Percentiles rank a stretch among this genome's conserved stretches.
These are phyloP conservation scores for Porcisia hertigi DNA, from an alignment of 208 protist species.

Conservation along the genomic window DNA sequence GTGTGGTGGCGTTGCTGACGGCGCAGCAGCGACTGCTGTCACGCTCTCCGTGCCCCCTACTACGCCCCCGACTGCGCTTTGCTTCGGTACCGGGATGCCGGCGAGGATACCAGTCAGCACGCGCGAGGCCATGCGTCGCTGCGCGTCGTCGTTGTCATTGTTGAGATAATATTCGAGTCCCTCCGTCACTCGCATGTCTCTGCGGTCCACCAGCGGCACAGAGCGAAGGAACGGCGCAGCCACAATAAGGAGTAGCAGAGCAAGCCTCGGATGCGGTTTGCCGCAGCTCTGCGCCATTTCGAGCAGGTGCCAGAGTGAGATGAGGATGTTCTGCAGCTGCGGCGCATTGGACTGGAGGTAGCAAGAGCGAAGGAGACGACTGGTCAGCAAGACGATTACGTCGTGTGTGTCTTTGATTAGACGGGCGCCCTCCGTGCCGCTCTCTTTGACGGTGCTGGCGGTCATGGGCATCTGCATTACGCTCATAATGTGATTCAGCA, in stretches of 20 bases:
- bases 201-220: slow-evolving; percentile 58
- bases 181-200: slow-evolving; percentile 35
- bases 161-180: slow-evolving; percentile 39
- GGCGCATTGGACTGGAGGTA: slow-evolving; percentile 58
- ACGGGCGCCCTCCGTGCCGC: slow-evolving; percentile 13
- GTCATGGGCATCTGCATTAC: slow-evolving; percentile 26
- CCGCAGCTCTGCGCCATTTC: slow-evolving; percentile 10
- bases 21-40: neutral
- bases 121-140: slow-evolving; percentile 45
- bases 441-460: neutral
- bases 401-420: slow-evolving; percentile 30
- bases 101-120: slow-evolving; percentile 55
- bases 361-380: slow-evolving; percentile 36
- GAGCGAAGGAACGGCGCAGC: slow-evolving; percentile 76
- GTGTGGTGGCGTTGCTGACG: neutral
- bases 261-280: slow-evolving; percentile 20
- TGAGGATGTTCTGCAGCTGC: slow-evolving; percentile 65
- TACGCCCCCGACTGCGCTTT: neutral
- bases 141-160: slow-evolving; percentile 31
- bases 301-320: slow-evolving; percentile 27
- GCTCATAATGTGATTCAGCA: slow-evolving; percentile 38
- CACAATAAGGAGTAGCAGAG: slow-evolving; percentile 42
- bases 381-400: slow-evolving; percentile 38
- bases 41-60: neutral
- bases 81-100: slow-evolving; percentile 34